Base-by-base conservation (phyloP, 1,139 yeast genomes). In the Protomyces macrosporus region DNA sequence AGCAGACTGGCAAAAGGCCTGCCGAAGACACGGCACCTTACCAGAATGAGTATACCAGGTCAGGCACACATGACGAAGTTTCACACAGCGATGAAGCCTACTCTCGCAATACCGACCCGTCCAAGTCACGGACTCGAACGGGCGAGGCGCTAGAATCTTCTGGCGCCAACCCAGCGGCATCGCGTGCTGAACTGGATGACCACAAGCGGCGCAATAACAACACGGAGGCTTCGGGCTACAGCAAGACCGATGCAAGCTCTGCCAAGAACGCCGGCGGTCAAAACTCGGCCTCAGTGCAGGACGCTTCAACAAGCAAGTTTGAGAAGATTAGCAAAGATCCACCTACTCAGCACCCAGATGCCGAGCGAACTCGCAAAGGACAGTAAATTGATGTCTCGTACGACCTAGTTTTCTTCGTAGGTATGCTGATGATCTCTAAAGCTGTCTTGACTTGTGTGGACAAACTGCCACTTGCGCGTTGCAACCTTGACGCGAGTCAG, bases 71-170 rank as follows among this genome's bases (percentile, higher is more conserved):
- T 42, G 35, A 16, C 42, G 56, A 58, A 36, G 30, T 58, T 16
- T 51, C 62, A 42, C 55, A 58, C 37, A 42, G 53, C 35, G 56
- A 58, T 6, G 62, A 58, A 16, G 53, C 62, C 14, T 58, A 50
- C 39, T 58, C 62, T 33, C 4, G 42, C 51, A 58, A 58, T 40
- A 58, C 62, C 32, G 36, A 58, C 32, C 62, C 62, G 40, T 40
- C 35, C n/a, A 16, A 32, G 6, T 58, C 62, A 32, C 51, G 53
- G 10, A 36, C 16, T 16, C 9, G 40, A 33, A 50, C 53, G n/a
- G 62, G 62, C 14, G 62, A 52, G 12, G 55, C 62, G n/a, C 62
- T 58, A 30, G 62, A 58, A n/a, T 37, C 52, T 30, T 58, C 62
- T 10, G 56, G 56, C 14, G 62, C 62, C 6, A 58, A 58, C 33